Evolutionary conservation across 176 grass and related monocot genomes (phyloP).

Genomic region (Miscanthus lutarioriparius): DNA sequence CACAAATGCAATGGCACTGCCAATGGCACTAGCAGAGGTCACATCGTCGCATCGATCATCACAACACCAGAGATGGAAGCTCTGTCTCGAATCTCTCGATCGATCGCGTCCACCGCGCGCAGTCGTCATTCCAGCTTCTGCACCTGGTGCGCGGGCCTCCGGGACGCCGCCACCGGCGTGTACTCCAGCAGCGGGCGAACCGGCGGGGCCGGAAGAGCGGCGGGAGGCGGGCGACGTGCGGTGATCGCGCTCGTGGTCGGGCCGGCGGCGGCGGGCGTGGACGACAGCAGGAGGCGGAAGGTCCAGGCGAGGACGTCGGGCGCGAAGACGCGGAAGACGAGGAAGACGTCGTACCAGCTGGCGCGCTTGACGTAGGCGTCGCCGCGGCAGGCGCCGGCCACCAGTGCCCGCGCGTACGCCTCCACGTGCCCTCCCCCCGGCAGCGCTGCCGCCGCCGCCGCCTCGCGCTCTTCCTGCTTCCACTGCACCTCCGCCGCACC

Average conservation of each 20-base stretch:
- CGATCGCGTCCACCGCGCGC: too few species aligned
- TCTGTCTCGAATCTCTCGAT: not conserved
- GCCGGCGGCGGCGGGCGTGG: not conserved
- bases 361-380: slow-evolving; percentile 65
- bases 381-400: slow-evolving; percentile 68
- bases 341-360: slow-evolving; percentile 76
- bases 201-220: slow-evolving; percentile 45
- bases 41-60: too few species aligned
- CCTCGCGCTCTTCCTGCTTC: slow-evolving; percentile 70
- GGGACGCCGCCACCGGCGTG: not conserved
- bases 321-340: slow-evolving; percentile 73
- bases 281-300: slow-evolving; percentile 65
- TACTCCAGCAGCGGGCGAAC: slow-evolving; percentile 41
- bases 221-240: not conserved
- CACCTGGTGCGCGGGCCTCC: slow-evolving; percentile 36
- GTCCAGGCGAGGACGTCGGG: slow-evolving; percentile 84
- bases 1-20: not conserved
- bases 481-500: slow-evolving; percentile 48
- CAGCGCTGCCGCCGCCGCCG: slow-evolving; percentile 34
- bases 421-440: slow-evolving; percentile 32
- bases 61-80: too few species aligned
- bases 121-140: slow-evolving; percentile 38
- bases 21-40: not conserved
- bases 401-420: slow-evolving; percentile 68
- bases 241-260: too few species aligned